phyloP scores from a whole-genome alignment of 768 basidiomycete species.

The Pholiota conissans region DNA sequence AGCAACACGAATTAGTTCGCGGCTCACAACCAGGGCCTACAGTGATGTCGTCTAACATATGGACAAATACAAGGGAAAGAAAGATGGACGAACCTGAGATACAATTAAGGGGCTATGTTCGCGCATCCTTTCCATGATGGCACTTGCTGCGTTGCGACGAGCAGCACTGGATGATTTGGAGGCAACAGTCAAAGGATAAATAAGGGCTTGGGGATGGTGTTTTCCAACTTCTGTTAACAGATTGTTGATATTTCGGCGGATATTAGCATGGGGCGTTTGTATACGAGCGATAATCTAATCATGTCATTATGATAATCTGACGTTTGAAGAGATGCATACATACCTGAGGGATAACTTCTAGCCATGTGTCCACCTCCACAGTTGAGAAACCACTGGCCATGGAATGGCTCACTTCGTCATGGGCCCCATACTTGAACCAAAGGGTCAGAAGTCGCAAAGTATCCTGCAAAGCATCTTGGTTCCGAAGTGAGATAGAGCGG shows the following conservation, averaged over 20 bases:
- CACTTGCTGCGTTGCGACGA: slow-evolving; percentile 78
- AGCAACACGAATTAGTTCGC: slow-evolving; percentile 94
- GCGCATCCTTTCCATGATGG: slow-evolving; percentile 90
- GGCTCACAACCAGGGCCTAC: slow-evolving; percentile 84
- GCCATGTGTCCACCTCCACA: slow-evolving; percentile 96
- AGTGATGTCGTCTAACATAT: neutral
- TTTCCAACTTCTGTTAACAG: slow-evolving; percentile 91
- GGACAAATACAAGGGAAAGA: neutral
- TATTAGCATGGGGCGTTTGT: slow-evolving; percentile 87
- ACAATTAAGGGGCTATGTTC: slow-evolving; percentile 90
- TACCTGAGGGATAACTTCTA: slow-evolving; percentile 98
- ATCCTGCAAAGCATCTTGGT: slow-evolving; percentile 91
- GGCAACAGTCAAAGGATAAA: slow-evolving; percentile 94
- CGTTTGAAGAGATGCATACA: slow-evolving; percentile 31
- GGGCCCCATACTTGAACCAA: slow-evolving; percentile 97
- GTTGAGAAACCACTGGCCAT: slow-evolving; percentile 85
- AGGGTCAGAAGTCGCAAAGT: slow-evolving; percentile 89
- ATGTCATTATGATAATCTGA: neutral
- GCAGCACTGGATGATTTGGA: slow-evolving; percentile 89
- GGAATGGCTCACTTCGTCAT: slow-evolving; percentile 86
- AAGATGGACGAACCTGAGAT: slow-evolving; percentile 59
- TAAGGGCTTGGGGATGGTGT: slow-evolving; percentile 95
- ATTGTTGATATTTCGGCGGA: slow-evolving; percentile 86
- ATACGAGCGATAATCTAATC: slow-evolving; percentile 94
- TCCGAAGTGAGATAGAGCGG: slow-evolving; percentile 88